Evolutionary conservation across 371 early-diverging fungal genomes (phyloP).

Genomic region (Phascolomyces articulosus): DNA sequence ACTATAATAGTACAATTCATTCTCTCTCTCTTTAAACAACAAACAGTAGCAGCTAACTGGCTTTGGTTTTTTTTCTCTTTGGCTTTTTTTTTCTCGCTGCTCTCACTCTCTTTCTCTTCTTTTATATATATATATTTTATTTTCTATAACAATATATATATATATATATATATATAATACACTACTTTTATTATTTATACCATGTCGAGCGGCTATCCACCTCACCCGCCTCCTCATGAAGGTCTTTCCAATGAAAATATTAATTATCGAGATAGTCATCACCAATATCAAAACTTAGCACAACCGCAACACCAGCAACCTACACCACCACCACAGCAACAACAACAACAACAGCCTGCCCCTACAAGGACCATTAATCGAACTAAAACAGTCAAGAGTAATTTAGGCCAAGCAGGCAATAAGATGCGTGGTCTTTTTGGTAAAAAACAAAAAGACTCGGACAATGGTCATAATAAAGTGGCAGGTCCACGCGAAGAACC

Average conservation of each 20-base stretch:
- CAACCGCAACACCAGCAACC: constrained; percentile 10
- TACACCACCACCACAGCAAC: constrained; percentile 10
- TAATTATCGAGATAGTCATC: neutral
- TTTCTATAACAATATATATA: neutral
- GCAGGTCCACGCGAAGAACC: constrained; percentile 7
- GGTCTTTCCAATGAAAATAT: neutral
- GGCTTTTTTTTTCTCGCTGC: too few relatives aligned
- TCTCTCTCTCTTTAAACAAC: too few relatives aligned
- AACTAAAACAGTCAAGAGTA: constrained; percentile 24
- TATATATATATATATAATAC: too few relatives aligned
- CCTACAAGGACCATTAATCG: constrained; percentile 19
- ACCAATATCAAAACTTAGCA: neutral
- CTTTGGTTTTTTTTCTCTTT: too few relatives aligned
- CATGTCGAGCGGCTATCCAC: constrained; percentile 11
- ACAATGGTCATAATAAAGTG: constrained; percentile 4
- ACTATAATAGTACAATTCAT: too few relatives aligned
- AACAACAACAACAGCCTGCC: constrained; percentile 10
- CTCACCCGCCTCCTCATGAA: constrained; percentile 14
- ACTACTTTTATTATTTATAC: neutral
- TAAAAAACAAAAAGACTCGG: constrained; percentile 9
- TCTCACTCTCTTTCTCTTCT: too few relatives aligned
- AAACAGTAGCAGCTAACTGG: too few relatives aligned
- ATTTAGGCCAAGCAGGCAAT: constrained; percentile 17
- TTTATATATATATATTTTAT: neutral
- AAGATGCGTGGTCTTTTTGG: constrained; percentile 25